phyloP scores from a whole-genome alignment of 2,329 filamentous ascomycete species.

The Paracoccidioides lutzii region DNA sequence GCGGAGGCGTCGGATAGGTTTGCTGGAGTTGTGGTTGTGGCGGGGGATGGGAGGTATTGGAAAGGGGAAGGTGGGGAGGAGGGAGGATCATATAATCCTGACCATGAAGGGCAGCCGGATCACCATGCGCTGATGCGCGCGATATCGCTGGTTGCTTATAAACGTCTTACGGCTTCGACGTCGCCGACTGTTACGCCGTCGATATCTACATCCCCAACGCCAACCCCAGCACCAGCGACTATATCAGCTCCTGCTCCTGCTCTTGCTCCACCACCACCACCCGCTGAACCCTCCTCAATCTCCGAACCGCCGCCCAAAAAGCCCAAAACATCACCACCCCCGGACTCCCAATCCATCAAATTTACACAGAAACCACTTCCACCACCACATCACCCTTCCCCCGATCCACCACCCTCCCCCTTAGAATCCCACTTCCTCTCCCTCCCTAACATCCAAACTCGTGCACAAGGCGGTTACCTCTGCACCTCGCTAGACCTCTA shows the following conservation, averaged over 20 bases:
- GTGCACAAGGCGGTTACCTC: conserved; percentile 75
- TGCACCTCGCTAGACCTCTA: conserved; percentile 91
- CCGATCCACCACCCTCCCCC: conserved; percentile 11
- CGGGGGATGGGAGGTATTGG: conserved; percentile 31
- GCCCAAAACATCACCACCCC: neutral
- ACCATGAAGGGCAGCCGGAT: conserved; percentile 32
- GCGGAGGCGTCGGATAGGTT: conserved; percentile 21
- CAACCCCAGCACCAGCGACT: neutral
- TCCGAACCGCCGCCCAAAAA: neutral
- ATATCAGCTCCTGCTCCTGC: neutral
- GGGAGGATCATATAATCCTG: conserved; percentile 16
- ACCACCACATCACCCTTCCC: neutral
- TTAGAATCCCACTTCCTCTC: conserved; percentile 35
- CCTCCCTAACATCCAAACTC: conserved; percentile 51
- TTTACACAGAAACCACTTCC: neutral
- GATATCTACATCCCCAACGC: neutral
- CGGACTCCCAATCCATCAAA: neutral
- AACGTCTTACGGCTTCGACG: conserved; percentile 21
- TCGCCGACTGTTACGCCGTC: conserved; percentile 1
- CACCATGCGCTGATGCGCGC: conserved; percentile 36
- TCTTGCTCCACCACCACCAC: neutral
- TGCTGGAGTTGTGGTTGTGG: conserved; percentile 31
- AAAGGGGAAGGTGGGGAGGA: neutral
- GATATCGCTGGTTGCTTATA: conserved; percentile 30
- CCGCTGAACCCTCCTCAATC: neutral